Percentiles rank a stretch among this genome's conserved stretches.
Evolutionary conservation across 1,139 yeast species (phyloP).

Genomic region (Pichia cactophila): DNA sequence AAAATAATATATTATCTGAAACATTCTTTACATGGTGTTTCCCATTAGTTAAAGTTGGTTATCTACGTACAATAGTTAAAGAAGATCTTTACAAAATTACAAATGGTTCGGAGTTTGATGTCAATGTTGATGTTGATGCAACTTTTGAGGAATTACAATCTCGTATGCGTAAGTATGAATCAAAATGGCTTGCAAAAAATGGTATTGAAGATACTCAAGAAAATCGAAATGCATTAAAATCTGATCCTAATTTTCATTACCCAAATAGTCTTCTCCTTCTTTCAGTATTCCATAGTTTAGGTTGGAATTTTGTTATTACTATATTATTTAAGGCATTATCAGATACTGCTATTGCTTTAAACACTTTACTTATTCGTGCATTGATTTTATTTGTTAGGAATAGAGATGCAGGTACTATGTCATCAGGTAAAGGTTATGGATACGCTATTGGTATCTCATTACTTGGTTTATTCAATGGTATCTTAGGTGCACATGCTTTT

Average conservation of each 20-base stretch:
- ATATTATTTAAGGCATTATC: constrained; percentile 20
- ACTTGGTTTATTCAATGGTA: constrained; percentile 25
- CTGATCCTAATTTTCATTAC: constrained; percentile 17
- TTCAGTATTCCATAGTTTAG: constrained; percentile 30
- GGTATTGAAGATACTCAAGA: constrained; percentile 28
- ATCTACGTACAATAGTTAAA: constrained; percentile 36
- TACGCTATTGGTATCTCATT: constrained; percentile 47
- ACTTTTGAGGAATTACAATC: constrained; percentile 25
- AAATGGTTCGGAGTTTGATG: constrained; percentile 16
- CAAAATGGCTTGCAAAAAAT: constrained; percentile 12
- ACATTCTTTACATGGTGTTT: constrained; percentile 36
- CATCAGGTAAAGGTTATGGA: constrained; percentile 48
- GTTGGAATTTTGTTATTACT: constrained; percentile 25
- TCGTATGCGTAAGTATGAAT: constrained; percentile 25
- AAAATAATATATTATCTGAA: constrained; percentile 30
- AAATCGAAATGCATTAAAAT: constrained; percentile 17
- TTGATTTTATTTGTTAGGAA: constrained; percentile 40
- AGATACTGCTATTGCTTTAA: constrained; percentile 32
- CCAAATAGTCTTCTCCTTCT: constrained; percentile 11
- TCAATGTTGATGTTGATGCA: constrained; percentile 30
- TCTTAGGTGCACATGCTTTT: constrained; percentile 41
- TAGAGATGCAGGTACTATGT: constrained; percentile 19
- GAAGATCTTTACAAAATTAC: constrained; percentile 33
- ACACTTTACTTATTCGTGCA: constrained; percentile 40
- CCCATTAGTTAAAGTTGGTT: constrained; percentile 37